phyloP scores from a whole-genome alignment of 1,139 yeast species.

The Candida freyschussii region DNA sequence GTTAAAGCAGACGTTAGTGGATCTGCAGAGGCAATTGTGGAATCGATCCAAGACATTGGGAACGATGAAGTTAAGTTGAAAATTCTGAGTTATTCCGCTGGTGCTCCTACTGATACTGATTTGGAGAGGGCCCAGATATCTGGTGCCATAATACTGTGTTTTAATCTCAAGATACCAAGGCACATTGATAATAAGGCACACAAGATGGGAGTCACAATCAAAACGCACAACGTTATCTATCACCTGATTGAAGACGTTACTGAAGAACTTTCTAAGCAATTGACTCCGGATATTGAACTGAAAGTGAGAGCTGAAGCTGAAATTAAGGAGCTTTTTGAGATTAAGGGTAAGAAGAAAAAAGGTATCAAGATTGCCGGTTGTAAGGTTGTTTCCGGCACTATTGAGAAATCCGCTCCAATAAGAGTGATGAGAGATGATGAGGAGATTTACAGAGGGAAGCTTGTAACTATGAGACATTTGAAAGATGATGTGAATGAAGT shows the following conservation, averaged over 20 bases:
- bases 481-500: conserved; percentile 79
- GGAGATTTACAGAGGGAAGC: conserved; percentile 59
- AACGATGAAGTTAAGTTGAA: conserved; percentile 74
- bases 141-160: conserved; percentile 68
- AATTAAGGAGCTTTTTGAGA: conserved; percentile 67
- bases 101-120: conserved; percentile 80
- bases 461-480: conserved; percentile 73
- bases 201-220: conserved; percentile 52
- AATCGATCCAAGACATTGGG: conserved; percentile 75
- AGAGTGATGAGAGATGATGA: conserved; percentile 54
- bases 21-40: conserved; percentile 61
- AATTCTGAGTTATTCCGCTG: conserved; percentile 74
- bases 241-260: conserved; percentile 84
- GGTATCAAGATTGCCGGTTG: conserved; percentile 79
- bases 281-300: conserved; percentile 65
- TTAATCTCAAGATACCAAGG: conserved; percentile 69
- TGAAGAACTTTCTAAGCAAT: conserved; percentile 50
- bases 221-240: conserved; percentile 76
- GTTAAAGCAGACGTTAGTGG: conserved; percentile 87
- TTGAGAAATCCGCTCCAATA: conserved; percentile 56
- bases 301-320: conserved; percentile 67
- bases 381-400: conserved; percentile 65
- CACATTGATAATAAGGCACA: conserved; percentile 60
- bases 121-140: conserved; percentile 76
- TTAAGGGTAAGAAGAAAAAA: conserved; percentile 48